phyloP scores from a whole-genome alignment of 352 stramenopile species.

The Phytophthora tubulina region DNA sequence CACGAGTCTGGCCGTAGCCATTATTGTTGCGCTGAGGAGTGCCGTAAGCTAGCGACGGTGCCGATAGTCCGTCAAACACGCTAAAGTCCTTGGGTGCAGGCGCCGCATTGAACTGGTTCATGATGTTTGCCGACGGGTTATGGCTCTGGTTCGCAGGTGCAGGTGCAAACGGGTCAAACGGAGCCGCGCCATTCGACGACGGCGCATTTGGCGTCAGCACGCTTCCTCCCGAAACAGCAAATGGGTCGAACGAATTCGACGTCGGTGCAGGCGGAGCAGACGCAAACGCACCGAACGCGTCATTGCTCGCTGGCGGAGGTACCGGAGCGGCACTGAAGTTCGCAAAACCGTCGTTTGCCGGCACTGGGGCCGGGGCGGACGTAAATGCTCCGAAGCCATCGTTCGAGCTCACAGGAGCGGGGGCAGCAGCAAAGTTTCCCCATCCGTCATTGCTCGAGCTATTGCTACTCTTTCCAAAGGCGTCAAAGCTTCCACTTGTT shows the following conservation, averaged over 20 bases:
- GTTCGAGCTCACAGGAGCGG: constrained; percentile 29
- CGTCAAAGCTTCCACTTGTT: constrained; percentile 47
- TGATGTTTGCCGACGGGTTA: constrained; percentile 28
- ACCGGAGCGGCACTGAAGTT: constrained; percentile 46
- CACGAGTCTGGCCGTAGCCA: constrained; percentile 39
- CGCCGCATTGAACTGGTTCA: constrained; percentile 39
- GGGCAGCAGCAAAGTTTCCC: constrained; percentile 44
- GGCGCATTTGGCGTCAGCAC: constrained; percentile 21
- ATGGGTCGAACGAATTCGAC: constrained; percentile 48
- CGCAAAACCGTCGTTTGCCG: constrained; percentile 47
- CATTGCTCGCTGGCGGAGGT: constrained; percentile 21
- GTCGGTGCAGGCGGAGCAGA: constrained; percentile 28
- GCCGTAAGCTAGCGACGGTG: constrained; percentile 38
- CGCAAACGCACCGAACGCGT: constrained; percentile 51
- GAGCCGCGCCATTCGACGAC: constrained; percentile 23
- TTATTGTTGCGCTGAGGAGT: constrained; percentile 38
- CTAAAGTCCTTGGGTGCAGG: constrained; percentile 60
- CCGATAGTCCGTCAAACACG: constrained; percentile 64
- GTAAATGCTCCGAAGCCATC: constrained; percentile 60
- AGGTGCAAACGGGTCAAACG: constrained; percentile 47
- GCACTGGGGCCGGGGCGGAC: constrained; percentile 26
- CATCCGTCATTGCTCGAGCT: constrained; percentile 35
- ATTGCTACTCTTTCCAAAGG: constrained; percentile 39
- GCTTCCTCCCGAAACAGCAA: constrained; percentile 29
- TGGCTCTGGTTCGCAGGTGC: constrained; percentile 32